A percentile compares a stretch with the other conserved stretches of the same genome.
Evolutionary conservation across 2,329 filamentous ascomycete species (phyloP).

Genomic region (Hawksworthiomyces lignivorus): DNA sequence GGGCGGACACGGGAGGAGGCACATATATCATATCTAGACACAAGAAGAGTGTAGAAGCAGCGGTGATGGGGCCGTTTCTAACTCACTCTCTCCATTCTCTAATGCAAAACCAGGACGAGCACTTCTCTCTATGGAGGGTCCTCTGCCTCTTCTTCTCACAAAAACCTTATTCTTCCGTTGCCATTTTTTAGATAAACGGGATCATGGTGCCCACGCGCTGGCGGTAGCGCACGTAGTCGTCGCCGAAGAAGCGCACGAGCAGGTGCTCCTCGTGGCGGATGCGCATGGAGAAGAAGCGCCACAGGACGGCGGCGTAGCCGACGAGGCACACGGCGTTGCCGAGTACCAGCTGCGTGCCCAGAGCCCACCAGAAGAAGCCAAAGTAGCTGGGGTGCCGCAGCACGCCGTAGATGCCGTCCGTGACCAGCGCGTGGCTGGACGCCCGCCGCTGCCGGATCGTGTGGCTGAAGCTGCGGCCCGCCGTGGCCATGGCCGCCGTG

Average conservation of each 20-base stretch:
- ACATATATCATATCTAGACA: no score
- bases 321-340: constrained; percentile 76
- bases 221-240: constrained; percentile 71
- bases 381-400: constrained; percentile 90
- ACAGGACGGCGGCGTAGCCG: constrained; percentile 67
- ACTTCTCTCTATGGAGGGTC: no score
- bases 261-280: constrained; percentile 73
- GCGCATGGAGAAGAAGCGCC: constrained; percentile 72
- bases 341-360: constrained; percentile 87
- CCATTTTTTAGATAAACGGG: constrained; percentile 54
- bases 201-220: constrained; percentile 68
- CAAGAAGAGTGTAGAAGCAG: no score
- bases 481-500: constrained; percentile 80
- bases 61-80: no score
- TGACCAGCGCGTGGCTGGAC: constrained; percentile 70
- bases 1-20: no score
- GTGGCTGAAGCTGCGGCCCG: constrained; percentile 88
- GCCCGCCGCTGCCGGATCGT: constrained; percentile 66
- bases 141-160: no score
- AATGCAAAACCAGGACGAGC: no score
- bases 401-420: constrained; percentile 65
- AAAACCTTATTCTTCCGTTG: no score
- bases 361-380: constrained; percentile 96
- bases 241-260: constrained; percentile 73
- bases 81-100: no score